phyloP scores from a whole-genome alignment of 805 yeast genomes.

The Wickerhamomyces subpelliculosus region DNA sequence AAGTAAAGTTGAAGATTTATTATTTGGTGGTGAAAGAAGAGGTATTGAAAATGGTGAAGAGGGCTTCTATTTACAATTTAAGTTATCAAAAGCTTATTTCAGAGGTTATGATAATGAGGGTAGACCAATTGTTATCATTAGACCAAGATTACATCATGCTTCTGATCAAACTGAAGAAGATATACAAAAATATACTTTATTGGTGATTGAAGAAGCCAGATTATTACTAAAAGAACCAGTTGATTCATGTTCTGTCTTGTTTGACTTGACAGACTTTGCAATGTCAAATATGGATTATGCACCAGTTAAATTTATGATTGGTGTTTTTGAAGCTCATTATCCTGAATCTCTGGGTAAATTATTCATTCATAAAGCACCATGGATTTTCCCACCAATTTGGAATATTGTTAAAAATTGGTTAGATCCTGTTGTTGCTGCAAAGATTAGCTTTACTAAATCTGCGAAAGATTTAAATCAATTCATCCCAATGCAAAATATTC shows the following conservation, averaged over 20 bases:
- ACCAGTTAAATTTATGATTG: conserved; percentile 84
- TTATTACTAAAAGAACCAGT: conserved; percentile 65
- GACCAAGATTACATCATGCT: conserved; percentile 71
- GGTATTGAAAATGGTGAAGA: conserved; percentile 39
- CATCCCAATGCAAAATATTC: conserved; percentile 55
- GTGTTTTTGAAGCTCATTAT: conserved; percentile 91
- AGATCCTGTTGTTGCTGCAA: conserved; percentile 93
- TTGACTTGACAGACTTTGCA: conserved; percentile 82
- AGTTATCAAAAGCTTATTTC: conserved; percentile 63
- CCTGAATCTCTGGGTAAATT: conserved; percentile 88
- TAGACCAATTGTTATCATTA: conserved; percentile 76
- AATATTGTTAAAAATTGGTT: conserved; percentile 87
- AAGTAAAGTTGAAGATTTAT: conserved; percentile 50
- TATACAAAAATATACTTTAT: conserved; percentile 66
- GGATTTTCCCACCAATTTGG: conserved; percentile 96
- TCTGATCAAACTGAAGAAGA: conserved; percentile 63
- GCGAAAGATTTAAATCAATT: conserved; percentile 58
- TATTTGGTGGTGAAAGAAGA: conserved; percentile 67
- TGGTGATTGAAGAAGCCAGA: conserved; percentile 78
- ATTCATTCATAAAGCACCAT: conserved; percentile 89
- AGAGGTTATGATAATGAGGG: conserved; percentile 67
- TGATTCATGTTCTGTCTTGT: conserved; percentile 77
- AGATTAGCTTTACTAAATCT: conserved; percentile 75
- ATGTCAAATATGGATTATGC: conserved; percentile 89
- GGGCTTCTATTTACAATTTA: conserved; percentile 35